Evolutionary conservation across 495 filamentous ascomycete species (phyloP), one percentile per base, ranked within the genome.

Genomic region (Podospora appendiculata): DNA sequence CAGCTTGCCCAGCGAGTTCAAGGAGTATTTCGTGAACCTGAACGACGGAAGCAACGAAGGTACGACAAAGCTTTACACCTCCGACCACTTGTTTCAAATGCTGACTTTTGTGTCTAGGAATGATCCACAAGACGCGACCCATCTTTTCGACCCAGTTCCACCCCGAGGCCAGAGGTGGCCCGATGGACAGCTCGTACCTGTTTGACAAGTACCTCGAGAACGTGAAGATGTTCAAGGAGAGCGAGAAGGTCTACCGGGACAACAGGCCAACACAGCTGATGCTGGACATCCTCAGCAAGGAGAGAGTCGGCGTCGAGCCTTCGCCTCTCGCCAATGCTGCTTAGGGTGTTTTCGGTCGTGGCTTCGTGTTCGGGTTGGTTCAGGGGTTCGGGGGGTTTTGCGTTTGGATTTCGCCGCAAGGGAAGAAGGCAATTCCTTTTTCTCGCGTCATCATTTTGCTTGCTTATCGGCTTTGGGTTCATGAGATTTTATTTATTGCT

Each of bases 131-230:
- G 67, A 87, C 88, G 43, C 88, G 94, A 41, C 94, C 93, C 35
- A 98, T 98, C 66, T 97, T 98, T 80, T 89, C 86, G 55, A 95
- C 91, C 51, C 93, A 97, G 70, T 98, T 97, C 82, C 93, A 98
- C 65, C 93, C 93, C 36, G 93, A 97, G 71, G 94, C 93, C 48
- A 93, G 94, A 73, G 93, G 93, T 41, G 93, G 94, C 48, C 93
- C 93, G 19, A 82, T 94, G 64, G 93, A 98, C 72, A 91, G 87
- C 32, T 79, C 87, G 0, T 97, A 94, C 69, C 79, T 98, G 43
- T 98, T 98, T 65, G 93, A 98, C 70, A 87, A 86, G 73, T 98
- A 98, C 71, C 75, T 98, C 17, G 83, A 93, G 63, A 90, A 85
- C 56, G 90, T 96, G 16, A 76, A 79, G 67, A 83, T 85, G 66